Percentiles rank a stretch among this genome's conserved stretches.
These are phyloP conservation scores for Cutaneotrichosporon mucoides DNA, from an alignment of 1,284 basidiomycete species.

Conservation along the genomic window DNA sequence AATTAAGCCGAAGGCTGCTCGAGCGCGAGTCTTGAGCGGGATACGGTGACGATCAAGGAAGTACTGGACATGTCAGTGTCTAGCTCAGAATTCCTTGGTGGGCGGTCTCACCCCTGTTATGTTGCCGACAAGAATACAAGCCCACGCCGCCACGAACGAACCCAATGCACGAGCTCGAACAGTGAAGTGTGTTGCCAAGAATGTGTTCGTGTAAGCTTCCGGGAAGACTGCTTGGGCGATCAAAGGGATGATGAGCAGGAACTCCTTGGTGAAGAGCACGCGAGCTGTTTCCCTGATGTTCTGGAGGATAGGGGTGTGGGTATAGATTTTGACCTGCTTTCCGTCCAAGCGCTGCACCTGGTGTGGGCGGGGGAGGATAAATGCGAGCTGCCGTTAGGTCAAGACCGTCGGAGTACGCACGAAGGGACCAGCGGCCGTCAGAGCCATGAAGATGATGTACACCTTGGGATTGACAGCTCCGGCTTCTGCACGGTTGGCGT, in stretches of 20 bases:
- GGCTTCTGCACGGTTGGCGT: constrained; percentile 20
- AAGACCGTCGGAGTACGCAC: background rate
- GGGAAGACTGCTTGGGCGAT: constrained; percentile 23
- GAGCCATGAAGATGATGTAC: constrained; percentile 35
- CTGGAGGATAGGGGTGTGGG: constrained; percentile 5
- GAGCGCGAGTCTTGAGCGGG: background rate
- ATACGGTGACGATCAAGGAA: constrained; percentile 3
- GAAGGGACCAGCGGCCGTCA: constrained; percentile 30
- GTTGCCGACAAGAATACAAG: background rate
- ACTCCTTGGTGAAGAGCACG: constrained; percentile 5
- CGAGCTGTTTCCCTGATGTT: constrained; percentile 21
- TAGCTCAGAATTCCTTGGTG: background rate
- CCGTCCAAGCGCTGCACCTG: constrained; percentile 9
- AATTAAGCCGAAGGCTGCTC: constrained; percentile 3
- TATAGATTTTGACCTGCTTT: constrained; percentile 1
- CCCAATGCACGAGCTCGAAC: constrained; percentile 34
- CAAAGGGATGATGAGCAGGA: constrained; percentile 23
- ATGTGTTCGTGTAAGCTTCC: constrained; percentile 26
- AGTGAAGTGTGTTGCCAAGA: constrained; percentile 30
- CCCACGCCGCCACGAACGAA: constrained; percentile 11
- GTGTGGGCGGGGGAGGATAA: constrained; percentile 11
- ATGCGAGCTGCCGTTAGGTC: constrained; percentile 1
- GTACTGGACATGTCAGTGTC: constrained; percentile 1
- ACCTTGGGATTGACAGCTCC: constrained; percentile 8
- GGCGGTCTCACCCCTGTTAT: background rate